Percentiles rank a stretch among this genome's conserved stretches.
phyloP scores from a whole-genome alignment of 2,329 filamentous ascomycete species.

The Fusarium scirpi region DNA sequence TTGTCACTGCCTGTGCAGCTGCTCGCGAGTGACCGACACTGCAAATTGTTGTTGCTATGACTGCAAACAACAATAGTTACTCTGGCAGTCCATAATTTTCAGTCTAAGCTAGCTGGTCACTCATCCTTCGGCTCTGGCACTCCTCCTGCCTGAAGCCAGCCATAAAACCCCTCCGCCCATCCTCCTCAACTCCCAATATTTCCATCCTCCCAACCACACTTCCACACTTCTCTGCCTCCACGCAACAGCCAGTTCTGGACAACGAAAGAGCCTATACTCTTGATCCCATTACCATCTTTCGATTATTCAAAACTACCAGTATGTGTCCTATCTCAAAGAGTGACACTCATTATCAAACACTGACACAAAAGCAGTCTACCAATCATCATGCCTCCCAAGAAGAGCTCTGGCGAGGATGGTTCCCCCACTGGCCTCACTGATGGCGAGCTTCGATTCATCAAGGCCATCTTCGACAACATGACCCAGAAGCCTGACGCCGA shows the following conservation, averaged over 20 bases:
- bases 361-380: conserved; percentile 18
- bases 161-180: conserved; percentile 7
- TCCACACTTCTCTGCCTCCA: background rate
- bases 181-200: conserved; percentile 9
- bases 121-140: background rate
- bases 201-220: conserved; percentile 16
- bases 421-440: conserved; percentile 49
- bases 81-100: background rate
- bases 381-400: conserved; percentile 51
- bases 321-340: background rate
- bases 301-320: conserved; percentile 3
- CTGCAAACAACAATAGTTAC: background rate
- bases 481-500: conserved; percentile 56
- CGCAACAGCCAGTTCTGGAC: background rate
- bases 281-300: background rate
- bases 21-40: conserved; percentile 4
- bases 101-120: background rate
- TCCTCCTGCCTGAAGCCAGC: background rate
- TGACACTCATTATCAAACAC: background rate
- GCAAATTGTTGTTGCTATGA: conserved; percentile 5
- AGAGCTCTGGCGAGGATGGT: conserved; percentile 39
- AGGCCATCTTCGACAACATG: conserved; percentile 58
- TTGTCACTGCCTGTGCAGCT: conserved; percentile 1
- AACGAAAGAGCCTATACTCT: background rate
- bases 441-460: conserved; percentile 55